Conservation (phyloP, 129 eudicot species). For the Flaveria robusta region DNA sequence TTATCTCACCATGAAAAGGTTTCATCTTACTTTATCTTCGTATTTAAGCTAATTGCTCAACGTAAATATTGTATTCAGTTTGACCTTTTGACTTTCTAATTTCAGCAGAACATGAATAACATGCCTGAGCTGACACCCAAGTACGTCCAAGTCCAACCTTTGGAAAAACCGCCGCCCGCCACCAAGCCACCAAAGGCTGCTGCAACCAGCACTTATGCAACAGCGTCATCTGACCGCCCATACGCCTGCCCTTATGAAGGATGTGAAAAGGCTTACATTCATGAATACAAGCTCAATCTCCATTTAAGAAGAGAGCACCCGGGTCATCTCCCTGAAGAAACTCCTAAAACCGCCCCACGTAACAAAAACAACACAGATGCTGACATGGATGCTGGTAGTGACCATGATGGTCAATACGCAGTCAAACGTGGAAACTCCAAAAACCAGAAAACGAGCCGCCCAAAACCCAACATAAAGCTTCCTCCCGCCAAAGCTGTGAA, state of each 20-base stretch:
- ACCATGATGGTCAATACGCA: slow-evolving; percentile 56
- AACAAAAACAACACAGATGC: slow-evolving; percentile 43
- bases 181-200: slow-evolving; percentile 56
- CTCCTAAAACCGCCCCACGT: slow-evolving; percentile 52
- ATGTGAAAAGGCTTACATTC: slow-evolving; percentile 91
- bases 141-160: slow-evolving; percentile 49
- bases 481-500: slow-evolving; percentile 71
- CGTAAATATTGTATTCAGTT: neutral
- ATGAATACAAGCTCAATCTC: slow-evolving; percentile 94
- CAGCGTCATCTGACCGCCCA: slow-evolving; percentile 80
- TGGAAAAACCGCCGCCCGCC: slow-evolving; percentile 40
- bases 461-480: slow-evolving; percentile 64
- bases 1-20: slow-evolving; percentile 93
- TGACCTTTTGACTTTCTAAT: slow-evolving; percentile 4
- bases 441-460: slow-evolving; percentile 56
- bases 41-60: slow-evolving; percentile 3
- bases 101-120: slow-evolving; percentile 46
- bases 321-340: slow-evolving; percentile 78
- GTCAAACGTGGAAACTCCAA: slow-evolving; percentile 58
- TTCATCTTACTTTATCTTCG: slow-evolving; percentile 9
- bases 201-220: slow-evolving; percentile 41
- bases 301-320: slow-evolving; percentile 92
- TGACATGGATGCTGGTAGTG: slow-evolving; percentile 84
- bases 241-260: slow-evolving; percentile 86
- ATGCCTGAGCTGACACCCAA: slow-evolving; percentile 45